Base-by-base conservation (phyloP, 495 filamentous ascomycete species). In the Lasiosphaeriaceae sp. region DNA sequence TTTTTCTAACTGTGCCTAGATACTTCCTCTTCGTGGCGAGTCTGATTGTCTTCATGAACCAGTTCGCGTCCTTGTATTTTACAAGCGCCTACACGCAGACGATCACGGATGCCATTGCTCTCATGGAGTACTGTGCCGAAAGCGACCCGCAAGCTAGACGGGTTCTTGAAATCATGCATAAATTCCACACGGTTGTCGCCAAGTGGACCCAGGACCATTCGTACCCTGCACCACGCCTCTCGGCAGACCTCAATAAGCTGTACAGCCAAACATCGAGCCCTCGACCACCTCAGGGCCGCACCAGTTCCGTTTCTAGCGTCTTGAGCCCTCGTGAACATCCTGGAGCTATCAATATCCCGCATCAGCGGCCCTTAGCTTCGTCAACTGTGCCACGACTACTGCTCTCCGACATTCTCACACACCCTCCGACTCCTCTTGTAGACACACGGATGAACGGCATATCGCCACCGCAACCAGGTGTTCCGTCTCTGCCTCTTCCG, bases 11-110 rank as follows among this genome's bases (percentile, higher is more conserved):
- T 45, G 21, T 23, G 58, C 44, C 19, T 20, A 82, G 79, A 56
- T 88, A 90, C 63, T 88, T 86, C 45, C 81, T 88, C 50, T 90
- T 91, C 66, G 81, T 87, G 34, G 86, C 86, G 2, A 85, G 86
- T 2, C 74, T 90, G 3, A 79, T 90, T 11, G 74, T 90, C 2
- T 76, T 86, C 26, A 80, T 86, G 51, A 88, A 87, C 52, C 85
- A 88, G 61, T 90, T 90, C 60, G 82, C 85, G 3, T 78, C 76
- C 22, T 77, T 88, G 22, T 86, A 84, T 62, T 76, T 75, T 51
- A 78, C 83, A 19, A 70, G 81, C 5, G 76, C 78, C 1, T 77
- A 85, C 6, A 76, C 77, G 39, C 69, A 72, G 35, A 82, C 79
- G 17, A 79, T 89, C 58, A 66, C 66, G 20, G 85, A 86, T 55